Evolutionary conservation across 345 rosid species (phyloP), one percentile per base, ranked within the genome.

Genomic region (Physaria fendleri): DNA sequence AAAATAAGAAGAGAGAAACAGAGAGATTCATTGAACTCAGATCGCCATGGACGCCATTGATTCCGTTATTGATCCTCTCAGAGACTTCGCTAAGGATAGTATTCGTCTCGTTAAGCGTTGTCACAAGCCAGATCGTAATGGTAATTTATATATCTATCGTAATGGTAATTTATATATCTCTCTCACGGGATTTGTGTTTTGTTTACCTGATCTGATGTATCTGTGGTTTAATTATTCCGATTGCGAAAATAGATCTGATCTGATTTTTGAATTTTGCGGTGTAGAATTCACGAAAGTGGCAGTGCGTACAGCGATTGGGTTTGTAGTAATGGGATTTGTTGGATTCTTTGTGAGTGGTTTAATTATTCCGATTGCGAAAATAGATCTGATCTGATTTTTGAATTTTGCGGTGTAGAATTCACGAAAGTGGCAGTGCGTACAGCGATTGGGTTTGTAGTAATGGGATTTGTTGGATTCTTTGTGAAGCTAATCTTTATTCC

Each of bases 291-390:
- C 85, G 23, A 85, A 85, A 79, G 85, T 85, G 1, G 94, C 90
- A 8, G 79, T 81, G 48, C 94, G 94, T 67, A 85, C 90, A 0
- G 94, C 94, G 23, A 78, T 85, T 54, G 94, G 94, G 8, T 85
- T 85, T 57, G 87, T 83, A 15, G 90, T 81, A n/a, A 83, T 85
- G 94, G 94, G 94, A 56, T 83, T 85, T 62, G 94, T 83, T 0
- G 94, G 90, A 0, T 85, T 83, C 73, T 81, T 85, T 28, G n/a
- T n/a, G n/a, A n/a, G 3, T 51, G 1, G 12, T 32, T 32, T 18
- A 17, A 10, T 49, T 29, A 23, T n/a, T 13, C 50, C 5, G 1
- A 25, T 23, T n/a, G 10, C 4, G 41, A 18, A 33, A 12, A 7
- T 52, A 11, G 58, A 33, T 54, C 20, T 33, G 24, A 2, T 37